Evolutionary conservation across 2,329 filamentous ascomycete genomes (phyloP), one percentile per base, ranked within the genome.

Genomic region (Colletotrichum godetiae): DNA sequence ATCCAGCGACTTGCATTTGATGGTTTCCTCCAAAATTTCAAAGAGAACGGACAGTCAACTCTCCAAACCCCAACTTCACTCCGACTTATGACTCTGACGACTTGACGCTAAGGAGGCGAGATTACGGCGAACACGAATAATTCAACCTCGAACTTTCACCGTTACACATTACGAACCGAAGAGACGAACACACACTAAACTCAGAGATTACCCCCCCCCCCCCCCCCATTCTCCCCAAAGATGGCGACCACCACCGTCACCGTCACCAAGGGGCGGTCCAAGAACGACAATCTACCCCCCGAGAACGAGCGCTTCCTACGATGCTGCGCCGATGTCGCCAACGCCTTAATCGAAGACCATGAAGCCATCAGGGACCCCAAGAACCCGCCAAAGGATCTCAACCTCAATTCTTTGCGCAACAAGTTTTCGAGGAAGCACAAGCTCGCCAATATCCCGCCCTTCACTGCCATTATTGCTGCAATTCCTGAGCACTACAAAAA

Each of bases 401-500:
- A 99, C 81, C 89, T 99, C 78, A 99, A 99, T 84, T 89, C 91
- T 72, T 84, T 99, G 76, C 92, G 97, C 58, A 92, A 94, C 67
- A 95, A 95, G 80, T 91, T 98, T 75, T 91, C 97, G 58, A 97
- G 97, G 86, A 98, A 98, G 86, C 95, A 98, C 86, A 93, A 92
- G 81, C 87, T 99, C 74, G 93, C 91, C 82, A 95, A 91, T 74
- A 94, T 97, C 77, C 97, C 97, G 37, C 95, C 97, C 31, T 86
- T 99, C 76, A 98, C 96, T 10, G 96, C 97, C 73, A 99, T 99
- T 80, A 98, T 99, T 80, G 95, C 97, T 67, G 97, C 97, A 11
- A 96, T 99, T 46, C 97, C 97, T n/a, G 97, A 99, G 82, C 95
- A 98, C 82, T 98, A 98, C 86, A 99, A 98, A 88, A 99, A 98